Evolutionary conservation across 1,284 basidiomycete genomes (phyloP), one percentile per base, ranked within the genome.

Genomic region (Moniliella sp.): DNA sequence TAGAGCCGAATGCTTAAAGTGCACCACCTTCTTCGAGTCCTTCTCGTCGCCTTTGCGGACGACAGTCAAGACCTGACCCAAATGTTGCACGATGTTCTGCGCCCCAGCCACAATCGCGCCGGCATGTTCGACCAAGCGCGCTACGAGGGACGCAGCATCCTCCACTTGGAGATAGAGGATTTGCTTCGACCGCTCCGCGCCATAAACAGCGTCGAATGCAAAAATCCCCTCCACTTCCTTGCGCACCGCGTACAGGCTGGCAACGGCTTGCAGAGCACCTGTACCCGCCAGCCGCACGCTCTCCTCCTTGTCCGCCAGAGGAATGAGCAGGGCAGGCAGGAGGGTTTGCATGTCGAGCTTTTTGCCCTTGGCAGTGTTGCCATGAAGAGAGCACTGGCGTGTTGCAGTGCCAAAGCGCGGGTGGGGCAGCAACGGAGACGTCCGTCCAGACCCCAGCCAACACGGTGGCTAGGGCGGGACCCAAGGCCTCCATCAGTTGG

Each of bases 311-410:
- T 72, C 61, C 42, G 71, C 67, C 2, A 88, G 49, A 2, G 73
- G 71, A 5, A 76, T 66, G 1, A 93, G 62, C 8, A 91, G 51
- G 0, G 74, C 67, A 0, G 84, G 86, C 1, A 94, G 51, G 9
- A 86, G 66, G 0, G 75, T 75, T 63, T 94, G 88, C 65, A 86
- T 88, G 59, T 94, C 69, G 23, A 55, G 50, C n/a, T n/a, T n/a
- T n/a, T n/a, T n/a, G n/a, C n/a, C n/a, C n/a, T n/a, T n/a, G n/a
- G n/a, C n/a, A n/a, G n/a, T n/a, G n/a, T n/a, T n/a, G n/a, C n/a
- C n/a, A n/a, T n/a, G n/a, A n/a, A n/a, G 21, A 23, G 21, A 7
- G 21, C 21, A n/a, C 21, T 7, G 21, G 21, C 21, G 21, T 23
- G 21, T 7, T 7, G 8, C 21, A 23, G n/a, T 7, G 21, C 21